Conservation (phyloP, 2,329 filamentous ascomycete genomes). For the Colletotrichum sp. region DNA sequence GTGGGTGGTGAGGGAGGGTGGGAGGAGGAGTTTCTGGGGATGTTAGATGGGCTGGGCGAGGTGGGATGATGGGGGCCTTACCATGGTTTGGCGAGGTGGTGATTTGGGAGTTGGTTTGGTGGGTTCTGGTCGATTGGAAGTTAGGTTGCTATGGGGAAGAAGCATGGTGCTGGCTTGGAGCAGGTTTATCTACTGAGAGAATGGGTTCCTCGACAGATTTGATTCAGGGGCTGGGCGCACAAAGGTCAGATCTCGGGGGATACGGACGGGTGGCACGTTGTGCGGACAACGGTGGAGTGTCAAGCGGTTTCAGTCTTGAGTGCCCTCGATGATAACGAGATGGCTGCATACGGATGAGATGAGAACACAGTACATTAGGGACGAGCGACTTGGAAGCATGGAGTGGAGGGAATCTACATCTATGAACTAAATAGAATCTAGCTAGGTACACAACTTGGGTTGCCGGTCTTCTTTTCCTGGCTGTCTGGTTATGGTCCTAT, state of each 20-base stretch:
- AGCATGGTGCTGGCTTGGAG: not conserved
- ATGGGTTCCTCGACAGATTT: not conserved
- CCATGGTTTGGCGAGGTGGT: not conserved
- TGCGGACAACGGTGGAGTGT: not conserved
- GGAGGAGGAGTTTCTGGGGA: not conserved
- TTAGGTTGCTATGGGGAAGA: too few relatives aligned
- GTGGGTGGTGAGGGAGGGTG: not conserved
- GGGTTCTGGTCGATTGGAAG: not conserved
- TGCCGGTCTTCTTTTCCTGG: accelerated
- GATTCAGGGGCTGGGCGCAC: not conserved
- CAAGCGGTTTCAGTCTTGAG: not conserved
- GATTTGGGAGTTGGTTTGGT: not conserved
- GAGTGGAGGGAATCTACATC: not conserved
- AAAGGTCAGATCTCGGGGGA: not conserved
- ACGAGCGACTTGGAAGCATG: not conserved
- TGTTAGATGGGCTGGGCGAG: not conserved
- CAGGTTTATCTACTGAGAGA: not conserved
- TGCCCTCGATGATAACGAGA: not conserved
- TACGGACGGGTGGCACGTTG: not conserved
- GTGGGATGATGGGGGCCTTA: not conserved
- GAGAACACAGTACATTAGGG: accelerated
- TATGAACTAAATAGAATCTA: not conserved
- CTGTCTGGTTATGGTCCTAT: not conserved
- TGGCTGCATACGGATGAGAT: not conserved
- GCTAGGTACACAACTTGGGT: not conserved